Percentiles rank a stretch among this genome's conserved stretches.
Evolutionary conservation across 2,329 filamentous ascomycete species (phyloP).

Genomic region (Didymella segeticola): DNA sequence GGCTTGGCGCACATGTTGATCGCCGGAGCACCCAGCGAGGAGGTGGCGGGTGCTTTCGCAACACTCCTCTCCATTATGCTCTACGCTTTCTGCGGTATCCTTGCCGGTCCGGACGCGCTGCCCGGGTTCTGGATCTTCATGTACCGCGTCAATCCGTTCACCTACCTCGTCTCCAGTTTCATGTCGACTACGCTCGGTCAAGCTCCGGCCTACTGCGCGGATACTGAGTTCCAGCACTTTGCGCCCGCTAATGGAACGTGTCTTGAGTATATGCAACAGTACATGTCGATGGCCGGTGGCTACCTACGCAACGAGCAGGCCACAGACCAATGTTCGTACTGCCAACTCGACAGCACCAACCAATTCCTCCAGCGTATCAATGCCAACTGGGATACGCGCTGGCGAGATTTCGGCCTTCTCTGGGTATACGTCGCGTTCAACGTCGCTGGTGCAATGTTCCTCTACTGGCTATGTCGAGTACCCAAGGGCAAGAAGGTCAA

Average conservation of each 20-base stretch:
- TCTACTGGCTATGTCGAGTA: conserved; percentile 63
- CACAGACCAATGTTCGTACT: conserved; percentile 56
- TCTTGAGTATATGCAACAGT: conserved; percentile 53
- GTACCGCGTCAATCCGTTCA: conserved; percentile 73
- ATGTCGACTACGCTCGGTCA: conserved; percentile 55
- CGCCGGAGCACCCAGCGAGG: conserved; percentile 70
- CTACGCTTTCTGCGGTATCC: conserved; percentile 59
- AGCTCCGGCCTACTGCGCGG: conserved; percentile 57
- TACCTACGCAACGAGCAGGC: conserved; percentile 53
- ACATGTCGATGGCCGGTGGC: conserved; percentile 50
- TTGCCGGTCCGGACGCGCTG: conserved; percentile 64
- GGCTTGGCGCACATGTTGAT: conserved; percentile 78
- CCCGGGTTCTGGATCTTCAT: conserved; percentile 82
- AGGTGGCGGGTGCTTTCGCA: conserved; percentile 70
- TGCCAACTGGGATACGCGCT: conserved; percentile 59
- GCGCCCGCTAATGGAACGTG: conserved; percentile 49
- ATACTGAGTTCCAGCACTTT: conserved; percentile 52
- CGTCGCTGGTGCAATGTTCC: conserved; percentile 51
- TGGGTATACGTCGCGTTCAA: conserved; percentile 62
- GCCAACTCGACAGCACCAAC: conserved; percentile 55
- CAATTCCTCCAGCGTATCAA: conserved; percentile 53
- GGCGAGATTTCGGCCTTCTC: conserved; percentile 64
- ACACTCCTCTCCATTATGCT: conserved; percentile 63
- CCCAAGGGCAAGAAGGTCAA: conserved; percentile 55
- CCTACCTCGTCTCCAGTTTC: conserved; percentile 70